These are phyloP conservation scores for Oxalis stricta DNA, from an alignment of 441 rosid genomes.

Conservation along the genomic window DNA sequence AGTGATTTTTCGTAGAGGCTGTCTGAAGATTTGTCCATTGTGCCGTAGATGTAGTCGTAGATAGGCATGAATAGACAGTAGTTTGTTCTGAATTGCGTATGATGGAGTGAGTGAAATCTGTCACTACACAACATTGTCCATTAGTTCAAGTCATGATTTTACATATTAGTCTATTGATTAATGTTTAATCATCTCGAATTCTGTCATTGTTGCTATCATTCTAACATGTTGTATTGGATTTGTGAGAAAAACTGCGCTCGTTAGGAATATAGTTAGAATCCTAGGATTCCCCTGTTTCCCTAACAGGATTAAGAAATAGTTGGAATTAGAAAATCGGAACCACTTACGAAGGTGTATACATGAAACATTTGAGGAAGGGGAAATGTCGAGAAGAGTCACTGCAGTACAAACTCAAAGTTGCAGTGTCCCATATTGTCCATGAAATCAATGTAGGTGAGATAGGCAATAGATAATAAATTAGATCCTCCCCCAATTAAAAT, in stretches of 20 bases:
- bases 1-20: conserved; percentile 21
- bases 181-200: too few species aligned
- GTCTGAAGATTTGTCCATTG: conserved; percentile 36
- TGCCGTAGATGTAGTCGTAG: conserved; percentile 45
- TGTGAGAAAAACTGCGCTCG: too few species aligned
- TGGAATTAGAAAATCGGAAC: too few species aligned
- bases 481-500: conserved; percentile 20
- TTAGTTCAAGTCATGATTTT: not conserved
- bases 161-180: too few species aligned
- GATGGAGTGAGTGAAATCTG: conserved; percentile 54
- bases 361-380: conserved; percentile 24
- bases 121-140: not conserved
- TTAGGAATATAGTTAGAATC: too few species aligned
- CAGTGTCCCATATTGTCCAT: conserved; percentile 33
- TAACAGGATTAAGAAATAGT: too few species aligned
- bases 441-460: conserved; percentile 24
- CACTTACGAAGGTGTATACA: conserved; percentile 28
- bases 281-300: too few species aligned
- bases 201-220: too few species aligned
- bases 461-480: conserved; percentile 9
- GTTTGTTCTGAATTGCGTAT: conserved; percentile 49
- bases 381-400: conserved; percentile 12
- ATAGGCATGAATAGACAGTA: conserved; percentile 55
- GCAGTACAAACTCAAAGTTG: conserved; percentile 20
- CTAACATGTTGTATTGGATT: too few species aligned